Evolutionary conservation across 257 asterid genomes (phyloP).

Genomic region (Perilla frutescens): DNA sequence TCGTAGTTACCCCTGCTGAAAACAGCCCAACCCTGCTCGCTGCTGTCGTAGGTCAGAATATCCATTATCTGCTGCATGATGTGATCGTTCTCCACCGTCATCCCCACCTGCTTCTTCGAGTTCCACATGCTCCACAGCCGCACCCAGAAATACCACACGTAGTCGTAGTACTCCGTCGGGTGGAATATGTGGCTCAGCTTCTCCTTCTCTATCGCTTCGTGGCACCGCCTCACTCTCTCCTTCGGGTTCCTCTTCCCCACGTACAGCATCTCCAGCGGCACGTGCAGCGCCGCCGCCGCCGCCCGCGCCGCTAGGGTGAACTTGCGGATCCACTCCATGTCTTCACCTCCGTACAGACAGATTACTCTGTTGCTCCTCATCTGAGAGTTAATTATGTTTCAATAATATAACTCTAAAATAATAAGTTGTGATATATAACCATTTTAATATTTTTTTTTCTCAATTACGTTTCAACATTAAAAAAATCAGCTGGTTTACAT

Average conservation of each 20-base stretch:
- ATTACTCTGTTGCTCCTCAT: conserved; percentile 55
- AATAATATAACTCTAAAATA: no score
- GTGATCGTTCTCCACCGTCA: conserved; percentile 57
- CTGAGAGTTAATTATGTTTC: conserved; percentile 37
- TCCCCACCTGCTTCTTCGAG: conserved; percentile 71
- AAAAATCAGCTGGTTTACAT: no score
- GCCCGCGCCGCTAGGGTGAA: conserved; percentile 53
- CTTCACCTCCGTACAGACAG: conserved; percentile 93
- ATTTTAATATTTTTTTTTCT: no score
- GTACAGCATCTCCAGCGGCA: conserved; percentile 78
- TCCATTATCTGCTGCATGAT: conserved; percentile 68
- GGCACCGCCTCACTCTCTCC: conserved; percentile 66
- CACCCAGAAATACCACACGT: conserved; percentile 87
- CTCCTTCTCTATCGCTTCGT: conserved; percentile 52
- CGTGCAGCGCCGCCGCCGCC: conserved; percentile 49
- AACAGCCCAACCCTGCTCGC: conserved; percentile 82
- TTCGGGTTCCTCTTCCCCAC: conserved; percentile 77
- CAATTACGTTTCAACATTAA: no score
- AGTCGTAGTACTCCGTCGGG: conserved; percentile 52
- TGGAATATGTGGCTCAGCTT: conserved; percentile 63
- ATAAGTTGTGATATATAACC: no score
- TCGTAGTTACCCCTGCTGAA: conserved; percentile 58
- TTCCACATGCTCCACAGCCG: conserved; percentile 92
- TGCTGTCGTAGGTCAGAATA: conserved; percentile 67
- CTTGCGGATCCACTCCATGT: conserved; percentile 76